Evolutionary conservation across 2,329 filamentous ascomycete genomes (phyloP), one percentile per base, ranked within the genome.

Genomic region (Pyrenophora tritici-repentis): DNA sequence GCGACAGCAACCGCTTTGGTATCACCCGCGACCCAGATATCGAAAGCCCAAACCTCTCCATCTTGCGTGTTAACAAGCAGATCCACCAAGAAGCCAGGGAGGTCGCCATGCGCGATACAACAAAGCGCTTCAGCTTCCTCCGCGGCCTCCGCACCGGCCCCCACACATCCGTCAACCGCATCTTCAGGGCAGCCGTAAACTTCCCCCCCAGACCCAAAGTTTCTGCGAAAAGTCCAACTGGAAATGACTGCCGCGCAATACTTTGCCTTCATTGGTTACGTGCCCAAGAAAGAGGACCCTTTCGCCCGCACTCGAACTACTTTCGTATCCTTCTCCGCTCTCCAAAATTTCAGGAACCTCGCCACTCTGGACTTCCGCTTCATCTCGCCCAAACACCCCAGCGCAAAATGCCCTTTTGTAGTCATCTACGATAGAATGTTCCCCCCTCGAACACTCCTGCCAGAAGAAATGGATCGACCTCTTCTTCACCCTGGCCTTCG

Each of bases 391-490:
- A 54, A 60, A 8, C 61, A 63, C 36, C 26, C 10, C 7, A 24
- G 44, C 9, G 58, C 58, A 1, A 9, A 35, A 2, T 59, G 58
- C 34, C 58, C 58, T 3, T 63, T 58, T 58, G 33, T n/a, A 1
- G 1, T 9, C 3, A 10, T 14, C 34, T 14, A 9, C 6, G 3
- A 16, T n/a, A 2, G 3, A 24, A 32, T 7, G 9, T 12, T 12
- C 9, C 3, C 10, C 2, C 26, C 26, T 29, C 7, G 9, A 2
- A 8, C 58, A 61, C 29, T 55, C 60, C 0, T 61, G 60, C 42
- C 60, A 58, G 29, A 59, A 58, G 42, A 36, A 33, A 6, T 63
- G 56, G 60, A 58, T 61, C 13, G 43, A 56, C 14, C 44, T 46
- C 14, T 59, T 59, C 37, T 46, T 61, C 20, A 36, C 46, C 1